Percentiles rank a stretch among this genome's conserved stretches.
phyloP scores from a whole-genome alignment of 192 early-diverging fungal genomes.

The Coemansia sp. region DNA sequence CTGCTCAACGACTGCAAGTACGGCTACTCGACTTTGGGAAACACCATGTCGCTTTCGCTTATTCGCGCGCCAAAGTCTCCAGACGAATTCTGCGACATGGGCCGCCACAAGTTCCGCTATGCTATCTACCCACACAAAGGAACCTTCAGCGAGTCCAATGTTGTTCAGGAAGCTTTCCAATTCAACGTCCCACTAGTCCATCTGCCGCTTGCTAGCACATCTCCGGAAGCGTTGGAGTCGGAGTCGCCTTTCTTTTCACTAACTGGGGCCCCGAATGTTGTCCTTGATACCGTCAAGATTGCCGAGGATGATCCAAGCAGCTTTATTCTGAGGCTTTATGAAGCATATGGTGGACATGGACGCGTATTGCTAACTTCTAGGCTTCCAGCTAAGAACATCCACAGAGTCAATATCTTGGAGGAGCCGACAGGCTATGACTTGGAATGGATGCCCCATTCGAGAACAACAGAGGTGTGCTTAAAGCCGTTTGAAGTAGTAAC shows the following conservation, averaged over 20 bases:
- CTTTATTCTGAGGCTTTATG: constrained; percentile 80
- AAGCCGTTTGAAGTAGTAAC: constrained; percentile 68
- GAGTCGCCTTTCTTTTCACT: constrained; percentile 27
- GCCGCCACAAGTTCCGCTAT: constrained; percentile 77
- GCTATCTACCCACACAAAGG: constrained; percentile 86
- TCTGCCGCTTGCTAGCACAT: constrained; percentile 10
- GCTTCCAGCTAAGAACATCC: constrained; percentile 25
- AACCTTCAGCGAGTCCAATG: constrained; percentile 77
- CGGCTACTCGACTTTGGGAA: constrained; percentile 81
- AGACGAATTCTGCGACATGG: constrained; percentile 56
- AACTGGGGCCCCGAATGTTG: constrained; percentile 58
- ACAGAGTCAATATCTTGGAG: constrained; percentile 77
- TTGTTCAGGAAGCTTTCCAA: constrained; percentile 80
- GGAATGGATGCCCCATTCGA: constrained; percentile 25
- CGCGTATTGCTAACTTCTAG: constrained; percentile 13
- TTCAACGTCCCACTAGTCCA: constrained; percentile 78
- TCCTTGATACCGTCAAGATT: constrained; percentile 87
- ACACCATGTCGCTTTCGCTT: constrained; percentile 77
- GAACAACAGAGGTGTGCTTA: constrained; percentile 41
- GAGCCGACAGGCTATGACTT: constrained; percentile 51
- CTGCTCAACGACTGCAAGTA: constrained; percentile 96
- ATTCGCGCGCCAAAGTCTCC: constrained; percentile 80
- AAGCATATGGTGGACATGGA: constrained; percentile 79
- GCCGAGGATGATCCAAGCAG: constrained; percentile 71
- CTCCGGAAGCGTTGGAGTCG: background rate